phyloP scores from a whole-genome alignment of 495 filamentous ascomycete genomes.

The Daldinia vernicosa region DNA sequence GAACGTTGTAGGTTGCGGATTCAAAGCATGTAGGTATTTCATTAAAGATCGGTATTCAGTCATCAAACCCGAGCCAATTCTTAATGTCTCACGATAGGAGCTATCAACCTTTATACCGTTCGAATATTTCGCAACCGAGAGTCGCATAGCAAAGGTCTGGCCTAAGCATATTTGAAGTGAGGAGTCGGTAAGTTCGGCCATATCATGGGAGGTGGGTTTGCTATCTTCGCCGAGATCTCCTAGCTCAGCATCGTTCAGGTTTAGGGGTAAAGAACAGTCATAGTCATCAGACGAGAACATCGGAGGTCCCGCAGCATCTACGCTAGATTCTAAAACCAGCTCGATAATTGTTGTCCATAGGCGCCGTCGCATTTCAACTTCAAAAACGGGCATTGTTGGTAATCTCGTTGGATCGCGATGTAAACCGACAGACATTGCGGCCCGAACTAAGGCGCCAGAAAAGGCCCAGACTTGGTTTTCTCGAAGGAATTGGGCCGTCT shows the following conservation, averaged over 20 bases:
- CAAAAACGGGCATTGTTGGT: conserved; percentile 53
- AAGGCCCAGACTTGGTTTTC: conserved; percentile 65
- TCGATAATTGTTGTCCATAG: conserved; percentile 73
- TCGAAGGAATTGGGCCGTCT: conserved; percentile 57
- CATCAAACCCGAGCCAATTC: conserved; percentile 49
- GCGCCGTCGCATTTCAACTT: conserved; percentile 69
- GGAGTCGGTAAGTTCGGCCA: conserved; percentile 36
- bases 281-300: conserved; percentile 64
- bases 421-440: conserved; percentile 66
- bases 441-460: conserved; percentile 63
- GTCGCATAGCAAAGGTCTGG: conserved; percentile 46
- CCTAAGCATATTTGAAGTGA: conserved; percentile 51
- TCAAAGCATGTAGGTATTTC: conserved; percentile 44
- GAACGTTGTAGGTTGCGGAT: conserved; percentile 48
- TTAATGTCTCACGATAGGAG: conserved; percentile 47
- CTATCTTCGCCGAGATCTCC: background rate
- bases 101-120: conserved; percentile 44
- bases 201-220: background rate
- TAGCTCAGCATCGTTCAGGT: conserved; percentile 60
- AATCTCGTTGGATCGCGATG: conserved; percentile 63
- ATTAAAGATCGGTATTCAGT: conserved; percentile 38
- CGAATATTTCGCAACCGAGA: conserved; percentile 50
- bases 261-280: conserved; percentile 63
- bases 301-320: conserved; percentile 68
- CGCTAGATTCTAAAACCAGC: conserved; percentile 65